Evolutionary conservation across 2,329 filamentous ascomycete genomes (phyloP), one percentile per base, ranked within the genome.

Genomic region (Fusarium sororula): DNA sequence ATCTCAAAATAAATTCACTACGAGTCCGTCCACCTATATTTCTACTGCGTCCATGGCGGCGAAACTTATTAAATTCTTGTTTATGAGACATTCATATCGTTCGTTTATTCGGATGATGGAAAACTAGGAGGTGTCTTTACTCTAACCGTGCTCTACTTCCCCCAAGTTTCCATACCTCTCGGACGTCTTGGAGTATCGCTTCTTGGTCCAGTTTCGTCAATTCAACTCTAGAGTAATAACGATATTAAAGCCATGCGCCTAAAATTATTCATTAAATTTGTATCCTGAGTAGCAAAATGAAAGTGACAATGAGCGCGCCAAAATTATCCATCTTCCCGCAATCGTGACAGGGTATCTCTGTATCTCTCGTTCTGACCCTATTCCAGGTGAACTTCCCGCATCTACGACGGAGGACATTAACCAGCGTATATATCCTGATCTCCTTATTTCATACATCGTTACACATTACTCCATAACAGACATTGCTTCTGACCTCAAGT

Each of bases 331-430:
- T 48, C 42, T 48, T n/a, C 35, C 44, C 50, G 8, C 44, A 56
- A 56, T 70, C 53, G 51, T 32, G 42, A 63, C 54, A 54, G 60
- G 30, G 44, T 55, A 75, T 69, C 66, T 51, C 35, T 63, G 32
- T 54, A 37, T 57, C 59, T 42, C 42, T 47, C 54, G 35, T 61
- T 47, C 57, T 58, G 45, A 42, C 64, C 44, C 38, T 38, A 44
- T 53, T 41, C 38, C 35, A 35, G 22, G 60, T 48, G 47, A 61
- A 73, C 56, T 66, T 66, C 57, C 35, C 41, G 68, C 56, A 54
- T 50, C 56, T 44, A 14, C 61, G 22, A 64, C 56, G 68, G 62
- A 58, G 30, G 44, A 62, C 63, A 67, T 47, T 60, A 64, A 61
- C 41, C 66, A 65, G 51, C 22, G 42, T 68, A 54, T 22, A 42